Evolutionary conservation across 208 protist species (phyloP), one percentile per base, ranked within the genome.

Genomic region (Acanthamoeba healyi): DNA sequence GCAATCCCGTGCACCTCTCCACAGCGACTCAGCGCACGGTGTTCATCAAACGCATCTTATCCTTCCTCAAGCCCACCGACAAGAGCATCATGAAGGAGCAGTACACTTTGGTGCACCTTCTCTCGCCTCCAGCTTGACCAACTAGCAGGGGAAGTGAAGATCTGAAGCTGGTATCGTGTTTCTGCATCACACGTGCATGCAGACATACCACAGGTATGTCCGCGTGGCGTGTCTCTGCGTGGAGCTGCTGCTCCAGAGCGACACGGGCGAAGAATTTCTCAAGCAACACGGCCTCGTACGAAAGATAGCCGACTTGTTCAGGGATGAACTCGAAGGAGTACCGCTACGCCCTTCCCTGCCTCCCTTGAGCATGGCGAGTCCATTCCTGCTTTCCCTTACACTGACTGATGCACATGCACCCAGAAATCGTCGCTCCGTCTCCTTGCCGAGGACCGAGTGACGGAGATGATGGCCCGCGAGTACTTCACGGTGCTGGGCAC

Each of bases 401-500:
- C 49, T 10, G 17, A 1, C 49, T 63, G 22, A 12, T 63, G 26
- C 0, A 15, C 7, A n/a, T n/a, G n/a, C 56, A 7, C 56, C 56
- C 34, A 56, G 65, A 88, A 63, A 61, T 54, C 79, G 24, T 24
- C 42, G 17, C 7, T 26, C 14, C 9, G 26, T 15, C 12, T 94
- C 1, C 63, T 96, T 0, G 46, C 46, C 19, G 63, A 77, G 1
- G 95, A 96, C 24, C 92, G 89, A 24, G 93, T 96, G 12, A 38
- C 87, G 0, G 94, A 96, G 26, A 92, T 61, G 10, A 96, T 96
- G 95, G 82, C 95, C 22, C 42, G 92, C 26, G 95, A 96, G 46
- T 96, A 96, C 24, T 96, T 96, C 32, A 96, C 95, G 1, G 91
- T 96, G 54, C 42, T 96, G 32, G 95, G 95, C 9, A 96, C 92